Evolutionary conservation across 805 yeast genomes (phyloP), one percentile per base, ranked within the genome.

Genomic region (Starmerella etchellsii): DNA sequence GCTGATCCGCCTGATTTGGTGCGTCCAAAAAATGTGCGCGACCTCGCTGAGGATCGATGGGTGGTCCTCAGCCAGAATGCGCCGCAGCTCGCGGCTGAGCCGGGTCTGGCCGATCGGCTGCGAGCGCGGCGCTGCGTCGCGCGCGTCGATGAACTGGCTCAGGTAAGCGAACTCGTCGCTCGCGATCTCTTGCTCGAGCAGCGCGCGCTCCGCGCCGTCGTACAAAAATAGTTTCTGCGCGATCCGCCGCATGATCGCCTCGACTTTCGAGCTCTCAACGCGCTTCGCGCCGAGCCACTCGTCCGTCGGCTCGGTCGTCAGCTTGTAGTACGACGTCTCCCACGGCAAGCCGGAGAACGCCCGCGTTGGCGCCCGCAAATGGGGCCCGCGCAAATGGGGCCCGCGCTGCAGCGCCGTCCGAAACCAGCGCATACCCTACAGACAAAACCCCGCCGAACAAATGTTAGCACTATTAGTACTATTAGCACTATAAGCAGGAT

Each of bases 141-240:
- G 38, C 29, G 39, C 29, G 22, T 47, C 51, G n/a, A 44, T 26
- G 31, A 41, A 42, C 9, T 31, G 41, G 21, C 33, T 27, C 7
- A 42, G 35, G 23, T 32, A 37, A 24, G 9, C 33, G 16, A 22
- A 28, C 25, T 38, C 38, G 34, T 34, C 43, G 16, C 37, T 34
- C 13, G 36, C 40, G 20, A 46, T 48, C 29, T 52, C 55, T 22
- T 39, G 35, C 34, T 52, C 54, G 7, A 51, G 41, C 24, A 52
- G 21, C 2, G 53, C 52, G 24, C 54, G 47, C 36, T 56, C 58
- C 31, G 54, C 47, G 11, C 50, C 43, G 31, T 50, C 61, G 38
- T 53, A 49, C n/a, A 58, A 39, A 41, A 53, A 39, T 29, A 59
- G 51, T 16, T 49, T 42, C 37, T 58, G 61, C 13, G 61, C 60